Evolutionary conservation across 345 rosid genomes (phyloP).

Genomic region (Balakata baccata): DNA sequence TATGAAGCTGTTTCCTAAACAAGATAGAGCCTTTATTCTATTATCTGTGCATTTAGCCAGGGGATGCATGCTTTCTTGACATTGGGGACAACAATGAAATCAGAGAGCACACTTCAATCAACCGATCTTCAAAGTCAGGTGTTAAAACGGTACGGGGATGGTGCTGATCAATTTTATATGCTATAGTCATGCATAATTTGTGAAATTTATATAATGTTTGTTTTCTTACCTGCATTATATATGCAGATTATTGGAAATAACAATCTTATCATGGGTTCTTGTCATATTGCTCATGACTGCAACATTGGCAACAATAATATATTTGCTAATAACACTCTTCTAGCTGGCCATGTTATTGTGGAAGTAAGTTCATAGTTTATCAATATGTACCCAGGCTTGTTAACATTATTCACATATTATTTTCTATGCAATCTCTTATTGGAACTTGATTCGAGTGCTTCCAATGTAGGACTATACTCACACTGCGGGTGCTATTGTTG

Average conservation of each 20-base stretch:
- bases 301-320: slow-evolving; percentile 80
- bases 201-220: not conserved
- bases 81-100: slow-evolving; percentile 84
- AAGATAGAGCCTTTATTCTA: not conserved
- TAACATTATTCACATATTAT: not conserved
- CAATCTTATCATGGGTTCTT: slow-evolving; percentile 95
- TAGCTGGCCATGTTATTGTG: slow-evolving; percentile 86
- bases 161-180: not conserved
- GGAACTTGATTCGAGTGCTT: slow-evolving; percentile 32
- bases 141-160: slow-evolving; percentile 57
- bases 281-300: slow-evolving; percentile 97
- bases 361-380: slow-evolving; percentile 51
- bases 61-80: slow-evolving; percentile 75
- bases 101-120: slow-evolving; percentile 79
- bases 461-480: slow-evolving; percentile 62
- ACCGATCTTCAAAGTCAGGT: slow-evolving; percentile 75
- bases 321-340: slow-evolving; percentile 79
- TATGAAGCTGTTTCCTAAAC: not conserved
- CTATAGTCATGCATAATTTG: not conserved
- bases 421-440: slow-evolving; percentile 16
- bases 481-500: slow-evolving; percentile 76
- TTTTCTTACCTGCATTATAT: slow-evolving; percentile 14
- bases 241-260: slow-evolving; percentile 75
- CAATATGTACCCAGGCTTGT: not conserved
- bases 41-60: slow-evolving; percentile 37